Evolutionary conservation across 495 filamentous ascomycete species (phyloP), one percentile per base, ranked within the genome.

Genomic region (Saxophila tyrrhenica): DNA sequence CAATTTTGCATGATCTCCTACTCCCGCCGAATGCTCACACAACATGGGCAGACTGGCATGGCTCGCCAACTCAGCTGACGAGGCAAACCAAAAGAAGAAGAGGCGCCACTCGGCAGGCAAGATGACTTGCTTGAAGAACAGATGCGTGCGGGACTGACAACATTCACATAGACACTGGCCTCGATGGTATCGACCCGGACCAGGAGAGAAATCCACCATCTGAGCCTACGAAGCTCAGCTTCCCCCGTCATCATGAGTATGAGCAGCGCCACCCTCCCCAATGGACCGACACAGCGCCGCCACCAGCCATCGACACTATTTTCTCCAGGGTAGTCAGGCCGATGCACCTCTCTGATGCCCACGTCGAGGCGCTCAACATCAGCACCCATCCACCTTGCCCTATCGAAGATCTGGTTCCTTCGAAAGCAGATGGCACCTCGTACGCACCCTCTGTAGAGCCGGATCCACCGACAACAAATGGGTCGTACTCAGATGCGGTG

Each of bases 301-400:
- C 50, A 39, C 52, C 65, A 2, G 64, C 70, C 23, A 63, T 82
- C 3, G 59, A 68, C 42, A 48, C 57, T 21, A 64, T 73, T 3
- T 73, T 81, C 51, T 63, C 68, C 38, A 68, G 61, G n/a, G 72
- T 82, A 51, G 69, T 72, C 58, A 76, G 72, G 32, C 75, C 75
- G 13, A 72, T 73, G 42, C 78, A 78, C 62, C 70, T 81, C 63
- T 68, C 64, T 19, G 43, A 65, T 23, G 65, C 78, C 22, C 72
- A 76, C 41, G 67, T 83, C 52, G 62, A 71, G 17, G 66, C 72
- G 17, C 68, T 84, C 25, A 83, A 83, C 57, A 58, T 83, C 25
- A 60, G 69, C 3, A 54, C 80, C 24, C 64, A 70, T 17, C 52
- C 53, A 59, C 7, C 70, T 72, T 64, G 67, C 75, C 23, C 60